Base-by-base conservation (phyloP, 164 flowering plant species). In the Euptelea pleiosperma region DNA sequence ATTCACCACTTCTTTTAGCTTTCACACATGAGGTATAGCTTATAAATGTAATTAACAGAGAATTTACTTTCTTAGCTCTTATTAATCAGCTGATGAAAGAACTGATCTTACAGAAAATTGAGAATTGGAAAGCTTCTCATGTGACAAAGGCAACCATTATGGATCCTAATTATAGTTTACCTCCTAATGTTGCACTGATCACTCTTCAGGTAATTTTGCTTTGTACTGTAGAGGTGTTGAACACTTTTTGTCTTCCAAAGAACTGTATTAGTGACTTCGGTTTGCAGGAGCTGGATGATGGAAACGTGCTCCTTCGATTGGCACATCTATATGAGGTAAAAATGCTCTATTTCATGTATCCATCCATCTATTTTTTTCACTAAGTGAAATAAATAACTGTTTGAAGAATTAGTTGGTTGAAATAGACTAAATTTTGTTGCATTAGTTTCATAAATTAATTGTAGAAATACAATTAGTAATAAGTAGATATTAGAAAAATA, bases 321-420 rank as follows among this genome's bases (percentile, higher is more conserved):
- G 92, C 92, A 16, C 97, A 90, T 76, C 70, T 87, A 2, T 90
- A 79, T 29, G 92, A 90, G 89, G 96, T 89, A 62, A 67, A 67
- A 33, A 49, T 14, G 3, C 25, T 22, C 15, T 21, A 34, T 14
- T 25, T 19, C 26, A 25, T 54, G 55, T 18, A 11, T 34, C 36
- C 21, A 14, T n/a, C n/a, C n/a, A n/a, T n/a, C n/a, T n/a, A n/a
- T n/a, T n/a, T n/a, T n/a, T n/a, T n/a, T n/a, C n/a, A n/a, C n/a
- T n/a, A n/a, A n/a, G n/a, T n/a, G n/a, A n/a, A n/a, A n/a, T n/a
- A n/a, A n/a, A n/a, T n/a, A n/a, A n/a, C n/a, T n/a, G n/a, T n/a
- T n/a, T n/a, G n/a, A n/a, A n/a, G n/a, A n/a, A n/a, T n/a, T n/a
- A 7, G 21, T n/a, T 9, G 16, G 15, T 12, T 1, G 30, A 26